These are phyloP conservation scores for Fusarium sp. DNA, from an alignment of 2,329 filamentous ascomycete genomes.

Conservation along the genomic window DNA sequence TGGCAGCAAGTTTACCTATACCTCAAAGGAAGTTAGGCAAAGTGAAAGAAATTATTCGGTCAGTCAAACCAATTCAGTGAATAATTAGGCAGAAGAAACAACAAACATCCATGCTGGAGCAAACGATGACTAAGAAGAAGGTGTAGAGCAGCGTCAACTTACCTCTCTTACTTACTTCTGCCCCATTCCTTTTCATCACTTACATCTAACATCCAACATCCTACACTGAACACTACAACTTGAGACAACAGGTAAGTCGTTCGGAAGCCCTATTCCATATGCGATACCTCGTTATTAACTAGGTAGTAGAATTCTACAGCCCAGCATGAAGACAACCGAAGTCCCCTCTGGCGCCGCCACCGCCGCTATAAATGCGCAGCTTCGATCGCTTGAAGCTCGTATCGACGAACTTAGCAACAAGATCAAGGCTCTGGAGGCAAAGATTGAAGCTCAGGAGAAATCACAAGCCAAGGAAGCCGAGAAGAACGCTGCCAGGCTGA, in stretches of 20 bases:
- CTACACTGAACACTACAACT: not conserved
- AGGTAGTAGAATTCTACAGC: not conserved
- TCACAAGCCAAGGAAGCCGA: not conserved
- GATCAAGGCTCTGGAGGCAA: not conserved
- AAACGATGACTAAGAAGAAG: not conserved
- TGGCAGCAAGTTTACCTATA: not conserved
- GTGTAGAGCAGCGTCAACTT: not conserved
- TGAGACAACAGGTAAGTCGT: not conserved
- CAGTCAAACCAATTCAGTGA: not conserved
- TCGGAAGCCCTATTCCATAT: rapidly evolving
- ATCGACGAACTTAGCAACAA: not conserved
- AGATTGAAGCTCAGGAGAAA: not conserved
- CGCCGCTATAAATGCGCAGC: rapidly evolving
- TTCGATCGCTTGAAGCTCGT: not conserved
- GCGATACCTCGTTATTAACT: not conserved
- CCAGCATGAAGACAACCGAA: not conserved
- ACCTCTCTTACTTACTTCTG: not conserved
- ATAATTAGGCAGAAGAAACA: too few species aligned
- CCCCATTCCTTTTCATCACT: not conserved
- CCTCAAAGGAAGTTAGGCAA: not conserved
- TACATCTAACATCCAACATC: not conserved
- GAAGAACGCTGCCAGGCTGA: not conserved
- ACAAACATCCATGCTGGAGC: too few species aligned
- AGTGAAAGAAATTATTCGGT: not conserved
- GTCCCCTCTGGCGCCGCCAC: not conserved